Base-by-base conservation (phyloP, 2,329 filamentous ascomycete species). In the Cytospora leucostoma region DNA sequence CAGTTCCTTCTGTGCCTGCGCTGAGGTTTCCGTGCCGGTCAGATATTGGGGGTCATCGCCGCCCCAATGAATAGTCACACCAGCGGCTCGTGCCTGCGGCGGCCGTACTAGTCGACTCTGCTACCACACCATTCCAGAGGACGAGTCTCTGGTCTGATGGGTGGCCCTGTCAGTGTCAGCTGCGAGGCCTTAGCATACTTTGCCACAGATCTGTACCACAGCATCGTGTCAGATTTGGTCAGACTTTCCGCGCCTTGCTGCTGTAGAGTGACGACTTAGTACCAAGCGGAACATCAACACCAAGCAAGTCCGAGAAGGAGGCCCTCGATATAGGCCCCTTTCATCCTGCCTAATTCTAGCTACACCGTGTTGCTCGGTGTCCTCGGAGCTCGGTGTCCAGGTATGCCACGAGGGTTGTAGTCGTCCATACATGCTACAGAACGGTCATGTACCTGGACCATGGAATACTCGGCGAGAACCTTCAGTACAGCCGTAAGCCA, bases 401-500 rank as follows among this genome's bases (percentile, higher is more conserved):
- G 32, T 38, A 38, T 27, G 15, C n/a, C 59, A 49, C n/a, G 37
- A 61, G 38, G 44, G 15, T 51, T 44, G 27, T 50, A 50, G 27
- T 32, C 47, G 19, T 34, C 38, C 12, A 19, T 55, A 21, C 21
- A 32, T 19, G 33, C 38, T 55, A 37, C 59, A 40, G 44, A 35
- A 32, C 38, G 59, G 40, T 52, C 38, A 37, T 35, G 33, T 62
- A 34, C 54, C 38, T 49, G 59, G 53, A 55, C 44, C 49, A 32
- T 55, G 21, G 37, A 34, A 19, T 50, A 47, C 53, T 10, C 40
- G 32, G 34, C 47, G 35, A 56, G 27, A 50, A 32, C 11, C 33
- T 21, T 38, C 47, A 27, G 17, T 33, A 56, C 54, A 63, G 60
- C 50, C 35, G 38, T 37, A 65, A 50, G 63, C 63, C 56, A 59